These are phyloP conservation scores for Nakazawaea anatomiae DNA, from an alignment of 805 yeast genomes.

Conservation along the genomic window DNA sequence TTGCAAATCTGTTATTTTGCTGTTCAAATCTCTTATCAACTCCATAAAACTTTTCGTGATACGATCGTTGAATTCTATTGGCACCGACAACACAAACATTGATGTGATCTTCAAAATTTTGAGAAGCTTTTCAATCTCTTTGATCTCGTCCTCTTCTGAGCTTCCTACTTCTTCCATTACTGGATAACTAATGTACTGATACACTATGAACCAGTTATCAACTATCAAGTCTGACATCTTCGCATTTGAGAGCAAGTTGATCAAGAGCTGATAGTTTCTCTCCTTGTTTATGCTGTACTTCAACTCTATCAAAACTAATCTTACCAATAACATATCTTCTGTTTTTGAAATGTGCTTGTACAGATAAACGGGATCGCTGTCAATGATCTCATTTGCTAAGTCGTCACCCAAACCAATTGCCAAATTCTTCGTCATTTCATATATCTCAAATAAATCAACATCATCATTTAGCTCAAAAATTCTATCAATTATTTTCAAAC, in stretches of 20 bases:
- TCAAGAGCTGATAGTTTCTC: neutral
- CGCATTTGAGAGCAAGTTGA: neutral
- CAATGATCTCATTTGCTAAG: neutral
- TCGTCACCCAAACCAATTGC: conserved; percentile 3
- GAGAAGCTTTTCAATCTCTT: conserved; percentile 1
- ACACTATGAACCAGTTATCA: conserved; percentile 7
- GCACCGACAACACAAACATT: conserved; percentile 1
- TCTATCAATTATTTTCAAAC: conserved; percentile 2
- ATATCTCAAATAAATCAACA: conserved; percentile 7
- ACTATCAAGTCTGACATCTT: neutral
- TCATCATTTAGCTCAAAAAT: conserved; percentile 8
- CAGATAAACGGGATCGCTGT: neutral
- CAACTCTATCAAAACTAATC: neutral
- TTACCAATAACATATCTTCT: neutral
- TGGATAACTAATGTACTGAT: conserved; percentile 1
- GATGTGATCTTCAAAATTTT: conserved; percentile 1
- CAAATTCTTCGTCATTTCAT: conserved; percentile 1
- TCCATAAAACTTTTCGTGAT: neutral
- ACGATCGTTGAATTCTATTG: conserved; percentile 7
- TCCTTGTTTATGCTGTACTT: conserved; percentile 1
- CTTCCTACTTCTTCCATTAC: neutral
- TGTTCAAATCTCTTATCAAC: neutral
- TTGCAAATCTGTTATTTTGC: neutral
- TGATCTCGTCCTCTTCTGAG: neutral
- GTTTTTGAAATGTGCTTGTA: conserved; percentile 3